A percentile compares a stretch with the other conserved stretches of the same genome.
Evolutionary conservation across 352 stramenopile species (phyloP).

Genomic region (Globisporangium mamillatum): DNA sequence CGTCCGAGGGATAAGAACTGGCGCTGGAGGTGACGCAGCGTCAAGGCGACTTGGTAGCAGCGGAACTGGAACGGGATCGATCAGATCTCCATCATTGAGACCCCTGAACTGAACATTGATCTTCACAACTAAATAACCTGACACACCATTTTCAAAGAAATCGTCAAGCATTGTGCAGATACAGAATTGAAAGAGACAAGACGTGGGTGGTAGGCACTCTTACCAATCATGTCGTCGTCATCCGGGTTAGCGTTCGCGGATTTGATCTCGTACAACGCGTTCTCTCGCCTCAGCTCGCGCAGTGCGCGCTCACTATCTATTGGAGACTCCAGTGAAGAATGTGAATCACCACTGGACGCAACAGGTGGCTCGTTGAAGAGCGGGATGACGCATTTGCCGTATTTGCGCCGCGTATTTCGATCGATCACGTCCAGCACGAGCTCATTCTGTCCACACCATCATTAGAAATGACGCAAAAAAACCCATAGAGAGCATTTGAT

Average conservation of each 20-base stretch:
- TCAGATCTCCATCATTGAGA: background rate
- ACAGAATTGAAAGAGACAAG: background rate
- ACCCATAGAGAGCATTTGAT: background rate
- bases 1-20: conserved; percentile 8
- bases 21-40: background rate
- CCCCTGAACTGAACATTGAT: conserved; percentile 16
- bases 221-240: conserved; percentile 14
- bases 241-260: conserved; percentile 3
- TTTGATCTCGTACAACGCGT: conserved; percentile 44
- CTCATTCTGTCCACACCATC: conserved; percentile 23
- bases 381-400: conserved; percentile 32
- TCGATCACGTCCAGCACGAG: conserved; percentile 68
- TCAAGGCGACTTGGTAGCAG: too few relatives aligned
- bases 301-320: conserved; percentile 26
- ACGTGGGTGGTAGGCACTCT: background rate
- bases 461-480: background rate
- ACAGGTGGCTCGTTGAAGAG: conserved; percentile 10
- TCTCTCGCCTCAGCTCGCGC: conserved; percentile 23
- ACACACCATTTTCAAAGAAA: background rate
- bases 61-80: background rate
- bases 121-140: conserved; percentile 31
- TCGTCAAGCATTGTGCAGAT: background rate
- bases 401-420: conserved; percentile 31
- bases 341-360: background rate
- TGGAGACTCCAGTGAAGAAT: background rate